These are phyloP conservation scores for Hyaloscypha bicolor DNA, from an alignment of 495 filamentous ascomycete species.

Conservation along the genomic window DNA sequence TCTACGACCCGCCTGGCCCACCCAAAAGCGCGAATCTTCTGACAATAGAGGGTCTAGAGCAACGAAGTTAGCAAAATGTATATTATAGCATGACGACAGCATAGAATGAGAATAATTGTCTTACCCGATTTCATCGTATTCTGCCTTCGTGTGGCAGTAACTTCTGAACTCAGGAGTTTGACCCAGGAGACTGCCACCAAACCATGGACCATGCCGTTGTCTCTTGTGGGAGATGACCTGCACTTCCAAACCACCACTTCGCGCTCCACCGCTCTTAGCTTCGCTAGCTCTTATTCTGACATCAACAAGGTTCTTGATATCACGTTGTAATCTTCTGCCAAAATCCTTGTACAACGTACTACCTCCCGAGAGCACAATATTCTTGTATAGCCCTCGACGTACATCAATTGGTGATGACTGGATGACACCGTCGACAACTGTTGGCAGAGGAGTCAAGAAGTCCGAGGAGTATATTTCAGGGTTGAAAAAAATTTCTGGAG, in stretches of 20 bases:
- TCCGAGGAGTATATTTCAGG: constrained; percentile 99
- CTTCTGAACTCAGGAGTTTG: constrained; percentile 99
- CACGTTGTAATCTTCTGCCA: constrained; percentile 89
- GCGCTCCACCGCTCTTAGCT: constrained; percentile 81
- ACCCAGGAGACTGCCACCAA: constrained; percentile 91
- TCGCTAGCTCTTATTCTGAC: constrained; percentile 88
- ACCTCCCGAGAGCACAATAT: constrained; percentile 96
- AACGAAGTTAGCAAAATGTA: not conserved
- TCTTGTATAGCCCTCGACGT: constrained; percentile 96
- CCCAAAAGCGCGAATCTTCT: constrained; percentile 92
- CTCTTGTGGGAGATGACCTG: constrained; percentile 95
- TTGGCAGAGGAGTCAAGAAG: constrained; percentile 93
- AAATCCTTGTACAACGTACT: constrained; percentile 98
- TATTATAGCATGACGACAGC: not conserved
- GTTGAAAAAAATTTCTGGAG: constrained; percentile 99
- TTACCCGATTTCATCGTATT: constrained; percentile 22
- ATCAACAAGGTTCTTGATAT: constrained; percentile 94
- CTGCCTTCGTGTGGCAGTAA: constrained; percentile 97
- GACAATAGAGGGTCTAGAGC: constrained; percentile 91
- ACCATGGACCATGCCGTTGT: constrained; percentile 97
- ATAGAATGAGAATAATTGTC: not conserved
- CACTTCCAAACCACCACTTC: constrained; percentile 85
- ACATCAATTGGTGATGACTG: constrained; percentile 98
- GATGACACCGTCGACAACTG: constrained; percentile 93
- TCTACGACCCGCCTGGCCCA: constrained; percentile 73